A percentile compares a stretch with the other conserved stretches of the same genome.
Conservation (phyloP, 2,329 filamentous ascomycete species). For the Venturia carpophila region DNA sequence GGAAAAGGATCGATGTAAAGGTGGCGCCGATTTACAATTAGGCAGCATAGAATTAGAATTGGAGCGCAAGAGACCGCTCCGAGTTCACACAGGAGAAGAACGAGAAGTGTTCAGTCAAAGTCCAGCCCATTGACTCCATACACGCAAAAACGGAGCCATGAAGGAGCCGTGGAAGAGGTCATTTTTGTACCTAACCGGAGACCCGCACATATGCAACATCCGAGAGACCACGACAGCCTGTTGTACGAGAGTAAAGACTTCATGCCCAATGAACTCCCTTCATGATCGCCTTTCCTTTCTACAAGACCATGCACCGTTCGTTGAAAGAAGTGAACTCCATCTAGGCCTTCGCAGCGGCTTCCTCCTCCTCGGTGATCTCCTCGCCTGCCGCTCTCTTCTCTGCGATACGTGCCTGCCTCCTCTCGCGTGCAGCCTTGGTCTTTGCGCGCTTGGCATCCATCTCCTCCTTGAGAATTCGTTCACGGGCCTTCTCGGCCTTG, state of each 20-base stretch:
- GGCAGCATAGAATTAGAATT: too few species aligned
- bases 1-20: too few species aligned
- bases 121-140: conserved; percentile 8
- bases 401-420: conserved; percentile 84
- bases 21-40: too few species aligned
- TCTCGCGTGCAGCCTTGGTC: conserved; percentile 99
- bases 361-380: conserved; percentile 49
- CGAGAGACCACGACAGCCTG: not conserved
- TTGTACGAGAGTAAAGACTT: not conserved
- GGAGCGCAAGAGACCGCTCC: too few species aligned
- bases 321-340: not conserved
- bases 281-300: conserved; percentile 2
- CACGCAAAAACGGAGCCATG: not conserved
- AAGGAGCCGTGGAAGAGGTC: not conserved
- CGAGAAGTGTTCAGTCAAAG: not conserved
- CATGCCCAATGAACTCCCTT: conserved; percentile 8
- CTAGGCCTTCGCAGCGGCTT: conserved; percentile 6
- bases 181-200: not conserved
- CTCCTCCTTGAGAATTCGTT: conserved; percentile 94
- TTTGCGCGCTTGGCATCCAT: conserved; percentile 99
- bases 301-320: conserved; percentile 2
- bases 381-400: conserved; percentile 85
- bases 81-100: not conserved
- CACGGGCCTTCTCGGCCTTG: conserved; percentile 98
- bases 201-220: conserved; percentile 13